Base-by-base conservation (phyloP, 2,329 filamentous ascomycete genomes). In the Tolypocladium album region DNA sequence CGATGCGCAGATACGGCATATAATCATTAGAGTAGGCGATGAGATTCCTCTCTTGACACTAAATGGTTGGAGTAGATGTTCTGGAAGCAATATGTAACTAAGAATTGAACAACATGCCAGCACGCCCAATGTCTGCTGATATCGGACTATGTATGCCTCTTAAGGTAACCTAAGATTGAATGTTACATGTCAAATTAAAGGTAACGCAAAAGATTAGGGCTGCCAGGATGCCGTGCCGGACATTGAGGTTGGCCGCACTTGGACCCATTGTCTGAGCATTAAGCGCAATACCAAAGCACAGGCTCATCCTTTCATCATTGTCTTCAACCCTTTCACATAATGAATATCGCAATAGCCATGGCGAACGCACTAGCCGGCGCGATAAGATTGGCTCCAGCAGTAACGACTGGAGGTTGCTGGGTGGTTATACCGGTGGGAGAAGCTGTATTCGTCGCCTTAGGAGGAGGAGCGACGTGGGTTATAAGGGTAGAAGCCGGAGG, bases 301-400 rank as follows among this genome's bases (percentile, higher is more conserved):
- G 5, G 2, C 13, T 17, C 4, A 9, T 34, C 6, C 47, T 12
- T 52, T 9, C 17, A 17, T 20, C 27, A 20, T n/a, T 34, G 15
- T 8, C 27, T 34, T 50, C 22, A 31, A 3, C 27, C 5, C 27
- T 31, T 31, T 31, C 27, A 58, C 34, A 58, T 7, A 31, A 58
- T 22, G 7, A 58, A 52, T 27, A 58, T 61, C 13, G 38, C 59
- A 3, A 62, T 53, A 42, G 59, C 62, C 58, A 62, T 55, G 34
- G 53, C 62, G 27, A 64, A 56, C 12, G 58, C 61, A 27, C 61
- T 59, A 9, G 61, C 62, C 7, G 62, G 62, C 20, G 62, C 61
- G 42, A 64, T 11, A 40, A 61, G 57, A 31, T 58, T 45, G 56
- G 62, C 62, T 36, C 62, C 62, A 20, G 62, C 62, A 13, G 62